Evolutionary conservation across 768 basidiomycete genomes (phyloP).

Genomic region (Phylloporus arenicola): DNA sequence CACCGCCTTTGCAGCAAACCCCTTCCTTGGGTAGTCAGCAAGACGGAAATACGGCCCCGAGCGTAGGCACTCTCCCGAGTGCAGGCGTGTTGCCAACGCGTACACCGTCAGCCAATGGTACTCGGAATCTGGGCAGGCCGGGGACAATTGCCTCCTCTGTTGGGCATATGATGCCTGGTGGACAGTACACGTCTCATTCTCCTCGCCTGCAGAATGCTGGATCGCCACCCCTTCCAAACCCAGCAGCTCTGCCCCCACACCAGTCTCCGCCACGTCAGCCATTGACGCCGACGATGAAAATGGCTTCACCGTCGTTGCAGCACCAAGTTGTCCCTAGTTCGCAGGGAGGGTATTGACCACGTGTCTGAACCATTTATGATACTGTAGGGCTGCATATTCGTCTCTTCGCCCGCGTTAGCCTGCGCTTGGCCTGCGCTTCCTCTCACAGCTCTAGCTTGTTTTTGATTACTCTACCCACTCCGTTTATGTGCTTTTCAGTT

Average conservation of each 20-base stretch:
- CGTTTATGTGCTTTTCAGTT: constrained; percentile 36
- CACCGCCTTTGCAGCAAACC: constrained; percentile 21
- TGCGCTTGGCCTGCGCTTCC: constrained; percentile 14
- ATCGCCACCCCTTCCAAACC: constrained; percentile 42
- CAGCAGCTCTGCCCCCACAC: constrained; percentile 32
- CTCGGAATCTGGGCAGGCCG: constrained; percentile 38
- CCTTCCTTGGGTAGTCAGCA: constrained; percentile 19
- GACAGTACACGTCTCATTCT: constrained; percentile 39
- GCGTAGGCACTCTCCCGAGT: constrained; percentile 31
- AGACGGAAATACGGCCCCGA: constrained; percentile 23
- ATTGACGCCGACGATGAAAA: constrained; percentile 47
- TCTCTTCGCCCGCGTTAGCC: constrained; percentile 5
- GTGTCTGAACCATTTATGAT: constrained; percentile 10
- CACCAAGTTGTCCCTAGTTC: constrained; percentile 48
- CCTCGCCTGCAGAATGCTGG: constrained; percentile 45
- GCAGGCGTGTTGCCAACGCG: constrained; percentile 37
- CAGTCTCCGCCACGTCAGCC: constrained; percentile 49
- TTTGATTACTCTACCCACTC: constrained; percentile 33
- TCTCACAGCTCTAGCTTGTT: constrained; percentile 23
- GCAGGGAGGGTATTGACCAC: constrained; percentile 46
- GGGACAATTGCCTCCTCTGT: constrained; percentile 17
- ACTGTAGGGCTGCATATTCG: constrained; percentile 11
- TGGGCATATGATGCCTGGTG: constrained; percentile 32
- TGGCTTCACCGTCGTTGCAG: constrained; percentile 51
- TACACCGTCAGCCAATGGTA: constrained; percentile 54